Conservation (phyloP, 2,329 filamentous ascomycete genomes). For the Magnaporthiopsis incrustans region DNA sequence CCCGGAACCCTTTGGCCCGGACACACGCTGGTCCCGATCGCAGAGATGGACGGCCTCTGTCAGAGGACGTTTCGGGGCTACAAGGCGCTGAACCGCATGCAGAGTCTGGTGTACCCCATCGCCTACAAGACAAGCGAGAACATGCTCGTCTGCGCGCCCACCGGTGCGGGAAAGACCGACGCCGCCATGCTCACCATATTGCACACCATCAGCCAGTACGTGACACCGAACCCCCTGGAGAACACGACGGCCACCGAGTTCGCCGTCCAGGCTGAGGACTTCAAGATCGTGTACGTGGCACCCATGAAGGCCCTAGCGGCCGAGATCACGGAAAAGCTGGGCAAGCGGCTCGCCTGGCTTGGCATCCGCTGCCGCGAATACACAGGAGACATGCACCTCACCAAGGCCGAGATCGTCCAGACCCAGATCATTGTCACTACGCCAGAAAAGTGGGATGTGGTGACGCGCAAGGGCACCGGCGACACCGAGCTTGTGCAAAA, state of each 20-base stretch:
- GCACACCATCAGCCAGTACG: constrained; percentile 81
- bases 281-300: constrained; percentile 98
- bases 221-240: constrained; percentile 70
- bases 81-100: constrained; percentile 92
- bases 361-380: constrained; percentile 87
- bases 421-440: constrained; percentile 99
- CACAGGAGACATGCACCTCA: constrained; percentile 98
- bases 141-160: constrained; percentile 97
- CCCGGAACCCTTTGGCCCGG: constrained; percentile 66
- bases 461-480: constrained; percentile 92
- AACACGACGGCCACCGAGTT: constrained; percentile 69
- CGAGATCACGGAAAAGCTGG: constrained; percentile 90
- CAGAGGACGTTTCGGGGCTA: constrained; percentile 90
- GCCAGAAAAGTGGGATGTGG: constrained; percentile 98
- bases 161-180: constrained; percentile 92
- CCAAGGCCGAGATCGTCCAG: constrained; percentile 88
- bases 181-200: constrained; percentile 95
- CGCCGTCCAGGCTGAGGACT: constrained; percentile 73
- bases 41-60: constrained; percentile 82
- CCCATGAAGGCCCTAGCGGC: constrained; percentile 98
- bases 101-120: constrained; percentile 90
- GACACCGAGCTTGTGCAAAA: constrained; percentile 98
- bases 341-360: constrained; percentile 86
- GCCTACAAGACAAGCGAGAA: constrained; percentile 96
- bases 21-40: constrained; percentile 69